Percentiles rank a stretch among this genome's conserved stretches.
phyloP scores from a whole-genome alignment of 352 stramenopile species.

The Pythium dissotocum region DNA sequence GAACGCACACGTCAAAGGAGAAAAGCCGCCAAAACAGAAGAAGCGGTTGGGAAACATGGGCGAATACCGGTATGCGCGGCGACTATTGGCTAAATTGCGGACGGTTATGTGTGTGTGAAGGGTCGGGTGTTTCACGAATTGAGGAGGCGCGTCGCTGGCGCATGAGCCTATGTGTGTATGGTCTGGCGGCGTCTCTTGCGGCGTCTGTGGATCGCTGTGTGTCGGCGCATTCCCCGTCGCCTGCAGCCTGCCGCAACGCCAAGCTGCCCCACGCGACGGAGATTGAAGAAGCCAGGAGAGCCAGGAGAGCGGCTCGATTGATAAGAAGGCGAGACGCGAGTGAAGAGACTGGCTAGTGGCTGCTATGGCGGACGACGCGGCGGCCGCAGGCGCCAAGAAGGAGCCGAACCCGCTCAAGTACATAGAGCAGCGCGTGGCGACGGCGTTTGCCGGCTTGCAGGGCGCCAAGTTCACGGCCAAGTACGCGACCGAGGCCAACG shows the following conservation, averaged over 20 bases:
- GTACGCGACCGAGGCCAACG: constrained; percentile 81
- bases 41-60: not conserved
- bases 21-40: not conserved
- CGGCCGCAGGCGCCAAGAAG: constrained; percentile 46
- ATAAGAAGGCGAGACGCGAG: not conserved
- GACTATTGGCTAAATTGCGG: not conserved
- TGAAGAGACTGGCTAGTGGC: not conserved
- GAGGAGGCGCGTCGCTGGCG: constrained; percentile 1
- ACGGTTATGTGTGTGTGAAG: constrained; percentile 10
- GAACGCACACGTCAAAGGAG: not conserved
- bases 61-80: not conserved
- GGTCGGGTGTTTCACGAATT: constrained; percentile 26
- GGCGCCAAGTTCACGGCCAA: constrained; percentile 81
- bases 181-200: not conserved
- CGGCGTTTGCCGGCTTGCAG: constrained; percentile 55
- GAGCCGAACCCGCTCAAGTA: constrained; percentile 78
- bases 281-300: constrained; percentile 8
- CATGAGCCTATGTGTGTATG: not conserved
- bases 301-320: not conserved
- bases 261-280: constrained; percentile 4
- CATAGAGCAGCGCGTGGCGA: constrained; percentile 81
- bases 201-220: not conserved
- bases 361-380: constrained; percentile 54
- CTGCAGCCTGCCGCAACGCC: constrained; percentile 7
- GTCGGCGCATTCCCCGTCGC: constrained; percentile 3